Base-by-base conservation (phyloP, 805 yeast genomes). In the Metschnikowia shivogae region DNA sequence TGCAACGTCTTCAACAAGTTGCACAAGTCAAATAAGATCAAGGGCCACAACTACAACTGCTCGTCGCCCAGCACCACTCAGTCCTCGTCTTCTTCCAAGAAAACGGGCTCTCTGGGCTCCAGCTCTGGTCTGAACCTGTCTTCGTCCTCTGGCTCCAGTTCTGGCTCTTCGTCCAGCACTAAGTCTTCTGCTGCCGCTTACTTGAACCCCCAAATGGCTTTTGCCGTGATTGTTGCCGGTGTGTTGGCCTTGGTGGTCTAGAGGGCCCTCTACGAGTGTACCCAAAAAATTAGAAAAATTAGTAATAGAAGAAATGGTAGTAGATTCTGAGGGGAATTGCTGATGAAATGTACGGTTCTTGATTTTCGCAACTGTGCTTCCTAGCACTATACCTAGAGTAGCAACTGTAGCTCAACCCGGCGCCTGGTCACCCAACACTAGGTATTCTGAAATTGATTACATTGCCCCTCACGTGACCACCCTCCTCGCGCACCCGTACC, bases 31-130 rank as follows among this genome's bases (percentile, higher is more conserved):
- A 57, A 60, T 42, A 63, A 61, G 52, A 69, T 70, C 50, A 63
- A 68, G 58, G 76, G 76, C 44, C 73, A 71, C 63, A 70, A 70
- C 67, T 70, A 58, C 61, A 63, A 60, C 55, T 71, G 76, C 60
- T 52, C 69, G 19, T 57, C 70, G 31, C 70, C 71, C 36, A 44
- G 59, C 37, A 58, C 60, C 39, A 45, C 62, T 13, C 34, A 52
- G 17, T 40, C 55, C 28, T 46, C 61, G 27, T 48, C 57, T 42
- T 39, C 43, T 29, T 32, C 53, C 8, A 35, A 47, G 6, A 42
- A 49, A 13, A 38, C 49, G 12, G 30, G 45, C 31, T 36, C 48
- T 13, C 37, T 59, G 12, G 34, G 52, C 26, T 53, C 59, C n/a
- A 31, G 49, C 27, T 39, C 56, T 12, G 43, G 47, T 22, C 49